phyloP scores from a whole-genome alignment of 345 rosid genomes.

The Gynandropsis gynandra region DNA sequence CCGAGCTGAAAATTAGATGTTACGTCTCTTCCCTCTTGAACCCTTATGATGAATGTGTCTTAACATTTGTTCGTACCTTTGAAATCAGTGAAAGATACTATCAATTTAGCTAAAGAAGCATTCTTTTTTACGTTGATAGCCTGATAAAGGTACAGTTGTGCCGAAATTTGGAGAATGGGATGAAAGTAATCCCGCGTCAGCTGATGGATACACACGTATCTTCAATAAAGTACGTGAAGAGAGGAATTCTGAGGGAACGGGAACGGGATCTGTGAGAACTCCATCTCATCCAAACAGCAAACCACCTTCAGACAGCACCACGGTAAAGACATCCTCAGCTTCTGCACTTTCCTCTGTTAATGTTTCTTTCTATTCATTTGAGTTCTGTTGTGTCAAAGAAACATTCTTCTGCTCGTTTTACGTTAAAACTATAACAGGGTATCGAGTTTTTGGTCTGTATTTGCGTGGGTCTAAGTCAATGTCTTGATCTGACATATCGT shows the following conservation, averaged over 20 bases:
- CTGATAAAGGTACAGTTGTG: slow-evolving; percentile 66
- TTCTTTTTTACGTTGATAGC: slow-evolving; percentile 28
- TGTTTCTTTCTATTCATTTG: background rate
- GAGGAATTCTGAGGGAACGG: slow-evolving; percentile 43
- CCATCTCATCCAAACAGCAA: slow-evolving; percentile 30
- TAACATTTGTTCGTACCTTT: no score
- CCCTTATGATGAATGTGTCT: no score
- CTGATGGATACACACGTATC: slow-evolving; percentile 82
- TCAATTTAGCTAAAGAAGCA: slow-evolving; percentile 5
- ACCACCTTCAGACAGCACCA: slow-evolving; percentile 23
- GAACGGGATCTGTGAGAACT: slow-evolving; percentile 39
- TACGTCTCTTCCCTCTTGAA: no score
- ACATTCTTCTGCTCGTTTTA: no score
- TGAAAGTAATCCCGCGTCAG: slow-evolving; percentile 71
- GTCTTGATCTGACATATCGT: no score
- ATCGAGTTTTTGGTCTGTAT: no score
- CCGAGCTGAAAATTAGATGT: no score
- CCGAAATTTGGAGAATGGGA: slow-evolving; percentile 95
- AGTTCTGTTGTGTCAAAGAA: no score
- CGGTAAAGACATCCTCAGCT: slow-evolving; percentile 49
- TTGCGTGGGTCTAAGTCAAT: no score
- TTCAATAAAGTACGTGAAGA: slow-evolving; percentile 80
- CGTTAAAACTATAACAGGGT: no score
- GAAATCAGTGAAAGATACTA: no score
- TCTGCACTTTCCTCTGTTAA: no score